These are phyloP conservation scores for Chrysopogon serrulatus DNA, from an alignment of 176 grass and related monocot genomes.

Conservation along the genomic window DNA sequence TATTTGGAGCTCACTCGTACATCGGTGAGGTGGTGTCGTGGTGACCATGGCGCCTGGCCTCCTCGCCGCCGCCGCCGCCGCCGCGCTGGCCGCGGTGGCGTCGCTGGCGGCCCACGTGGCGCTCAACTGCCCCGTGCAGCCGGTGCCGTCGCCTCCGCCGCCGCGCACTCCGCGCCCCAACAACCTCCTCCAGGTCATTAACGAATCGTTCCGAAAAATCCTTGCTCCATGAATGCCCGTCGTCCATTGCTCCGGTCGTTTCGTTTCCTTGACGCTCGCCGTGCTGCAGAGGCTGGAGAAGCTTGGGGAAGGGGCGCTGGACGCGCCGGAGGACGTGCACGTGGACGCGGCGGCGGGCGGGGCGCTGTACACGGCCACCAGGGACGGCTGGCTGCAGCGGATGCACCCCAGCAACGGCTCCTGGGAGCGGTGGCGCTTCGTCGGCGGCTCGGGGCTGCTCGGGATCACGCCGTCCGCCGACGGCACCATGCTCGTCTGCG, in stretches of 20 bases:
- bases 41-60: slow-evolving; percentile 1
- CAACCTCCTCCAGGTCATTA: slow-evolving; percentile 61
- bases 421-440: slow-evolving; percentile 65
- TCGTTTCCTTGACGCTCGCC: too few relatives aligned
- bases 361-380: slow-evolving; percentile 52
- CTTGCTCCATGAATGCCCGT: neutral
- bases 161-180: slow-evolving; percentile 31
- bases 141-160: slow-evolving; percentile 17
- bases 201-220: neutral
- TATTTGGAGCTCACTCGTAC: neutral
- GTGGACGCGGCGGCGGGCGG: slow-evolving; percentile 54
- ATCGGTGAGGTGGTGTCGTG: neutral
- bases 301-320: slow-evolving; percentile 54
- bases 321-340: slow-evolving; percentile 63
- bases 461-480: slow-evolving; percentile 45
- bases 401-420: slow-evolving; percentile 48
- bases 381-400: slow-evolving; percentile 73
- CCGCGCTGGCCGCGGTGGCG: slow-evolving; percentile 21
- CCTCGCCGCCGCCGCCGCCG: neutral
- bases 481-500: slow-evolving; percentile 60
- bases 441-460: slow-evolving; percentile 47
- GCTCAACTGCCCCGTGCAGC: slow-evolving; percentile 58
- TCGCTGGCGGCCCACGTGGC: slow-evolving; percentile 40
- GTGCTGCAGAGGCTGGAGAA: slow-evolving; percentile 53
- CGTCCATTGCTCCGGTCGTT: too few relatives aligned